These are phyloP conservation scores for Sphagnurus paluster DNA, from an alignment of 1,284 basidiomycete species.

Conservation along the genomic window DNA sequence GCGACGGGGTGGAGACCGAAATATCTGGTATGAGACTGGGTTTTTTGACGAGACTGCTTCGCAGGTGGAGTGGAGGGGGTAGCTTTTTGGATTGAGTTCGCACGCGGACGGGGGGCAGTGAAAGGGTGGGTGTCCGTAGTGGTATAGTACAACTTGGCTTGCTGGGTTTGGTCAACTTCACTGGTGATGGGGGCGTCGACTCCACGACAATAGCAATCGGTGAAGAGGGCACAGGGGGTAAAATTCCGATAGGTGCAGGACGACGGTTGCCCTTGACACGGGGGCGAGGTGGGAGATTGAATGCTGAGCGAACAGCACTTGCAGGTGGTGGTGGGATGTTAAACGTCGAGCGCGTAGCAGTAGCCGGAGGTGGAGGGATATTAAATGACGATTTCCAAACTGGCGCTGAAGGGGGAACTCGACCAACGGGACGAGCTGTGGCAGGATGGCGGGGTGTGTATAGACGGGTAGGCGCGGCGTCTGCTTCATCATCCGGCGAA, in stretches of 20 bases:
- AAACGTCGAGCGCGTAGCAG: slow-evolving; percentile 52
- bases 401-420: slow-evolving; percentile 54
- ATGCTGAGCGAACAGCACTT: slow-evolving; percentile 49
- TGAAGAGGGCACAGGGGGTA: slow-evolving; percentile 74
- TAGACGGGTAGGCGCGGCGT: slow-evolving; percentile 25
- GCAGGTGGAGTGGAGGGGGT: slow-evolving; percentile 56
- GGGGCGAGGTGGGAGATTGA: slow-evolving; percentile 45
- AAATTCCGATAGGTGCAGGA: slow-evolving; percentile 55
- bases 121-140: slow-evolving; percentile 21
- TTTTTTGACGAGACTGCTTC: slow-evolving; percentile 30
- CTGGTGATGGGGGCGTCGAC: slow-evolving; percentile 22
- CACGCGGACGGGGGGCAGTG: slow-evolving; percentile 41
- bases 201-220: slow-evolving; percentile 51
- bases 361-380: slow-evolving; percentile 41
- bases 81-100: slow-evolving; percentile 56
- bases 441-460: slow-evolving; percentile 19
- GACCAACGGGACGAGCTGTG: slow-evolving; percentile 17
- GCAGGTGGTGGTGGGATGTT: slow-evolving; percentile 39
- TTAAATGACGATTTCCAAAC: slow-evolving; percentile 53
- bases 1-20: slow-evolving; percentile 42
- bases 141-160: slow-evolving; percentile 9
- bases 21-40: slow-evolving; percentile 24
- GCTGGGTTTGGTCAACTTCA: slow-evolving; percentile 1
- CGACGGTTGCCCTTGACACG: slow-evolving; percentile 54
- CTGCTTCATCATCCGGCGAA: slow-evolving; percentile 46